Evolutionary conservation across 768 basidiomycete species (phyloP).

Genomic region (Mrakia blollopis): DNA sequence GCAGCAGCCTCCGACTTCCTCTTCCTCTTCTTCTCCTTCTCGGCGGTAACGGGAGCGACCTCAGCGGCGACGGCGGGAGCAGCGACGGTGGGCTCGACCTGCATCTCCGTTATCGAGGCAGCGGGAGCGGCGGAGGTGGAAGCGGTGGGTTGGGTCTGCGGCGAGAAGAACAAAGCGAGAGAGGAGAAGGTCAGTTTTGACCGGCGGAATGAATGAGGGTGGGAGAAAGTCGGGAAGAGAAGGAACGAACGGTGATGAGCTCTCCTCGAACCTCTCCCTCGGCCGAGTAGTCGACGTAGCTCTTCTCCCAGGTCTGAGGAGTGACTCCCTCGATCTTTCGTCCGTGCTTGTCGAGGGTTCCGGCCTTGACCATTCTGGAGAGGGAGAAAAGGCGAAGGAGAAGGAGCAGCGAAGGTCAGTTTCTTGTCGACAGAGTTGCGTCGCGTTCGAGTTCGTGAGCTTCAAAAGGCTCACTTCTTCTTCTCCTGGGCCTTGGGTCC

Average conservation of each 20-base stretch:
- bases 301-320: conserved; percentile 81
- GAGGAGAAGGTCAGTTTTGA: conserved; percentile 31
- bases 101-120: conserved; percentile 34
- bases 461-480: conserved; percentile 59
- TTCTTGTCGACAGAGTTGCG: not conserved
- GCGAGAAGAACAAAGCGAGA: conserved; percentile 48
- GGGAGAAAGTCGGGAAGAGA: conserved; percentile 31
- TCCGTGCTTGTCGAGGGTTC: conserved; percentile 91
- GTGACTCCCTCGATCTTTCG: conserved; percentile 82
- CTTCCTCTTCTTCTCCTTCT: conserved; percentile 71
- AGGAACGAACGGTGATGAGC: conserved; percentile 26
- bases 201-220: conserved; percentile 9
- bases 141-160: conserved; percentile 38
- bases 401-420: not conserved
- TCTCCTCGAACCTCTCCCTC: conserved; percentile 49
- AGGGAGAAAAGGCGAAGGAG: not conserved
- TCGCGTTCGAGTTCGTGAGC: not conserved
- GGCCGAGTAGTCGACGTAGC: conserved; percentile 77
- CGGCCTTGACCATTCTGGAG: conserved; percentile 76
- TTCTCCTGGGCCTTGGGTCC: conserved; percentile 96
- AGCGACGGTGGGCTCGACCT: conserved; percentile 34
- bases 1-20: conserved; percentile 46
- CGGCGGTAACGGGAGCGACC: conserved; percentile 44
- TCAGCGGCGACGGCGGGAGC: conserved; percentile 39
- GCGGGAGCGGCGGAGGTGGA: conserved; percentile 37